Conservation (phyloP, 768 basidiomycete species). For the Terana coerulea region DNA sequence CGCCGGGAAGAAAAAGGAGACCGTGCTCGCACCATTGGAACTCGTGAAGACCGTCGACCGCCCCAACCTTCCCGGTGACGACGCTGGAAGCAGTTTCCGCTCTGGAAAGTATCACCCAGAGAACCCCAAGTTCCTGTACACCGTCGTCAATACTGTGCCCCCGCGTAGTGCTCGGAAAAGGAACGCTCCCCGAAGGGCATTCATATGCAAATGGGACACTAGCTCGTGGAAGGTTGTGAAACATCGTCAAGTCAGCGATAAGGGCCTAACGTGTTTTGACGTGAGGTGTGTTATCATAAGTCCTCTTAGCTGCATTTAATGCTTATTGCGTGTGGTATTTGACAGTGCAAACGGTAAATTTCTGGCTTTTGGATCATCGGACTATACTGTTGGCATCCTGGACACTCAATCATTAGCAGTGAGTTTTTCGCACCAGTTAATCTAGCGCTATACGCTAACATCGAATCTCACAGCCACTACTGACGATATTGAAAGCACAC, state of each 20-base stretch:
- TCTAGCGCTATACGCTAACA: neutral
- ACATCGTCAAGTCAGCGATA: slow-evolving; percentile 69
- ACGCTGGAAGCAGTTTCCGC: slow-evolving; percentile 57
- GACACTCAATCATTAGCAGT: slow-evolving; percentile 79
- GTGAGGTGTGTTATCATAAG: slow-evolving; percentile 84
- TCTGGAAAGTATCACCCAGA: slow-evolving; percentile 60
- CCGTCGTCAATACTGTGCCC: slow-evolving; percentile 66
- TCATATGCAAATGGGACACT: slow-evolving; percentile 71
- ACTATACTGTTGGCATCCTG: slow-evolving; percentile 78
- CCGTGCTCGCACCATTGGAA: slow-evolving; percentile 30
- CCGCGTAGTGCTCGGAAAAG: slow-evolving; percentile 57
- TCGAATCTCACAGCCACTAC: slow-evolving; percentile 55
- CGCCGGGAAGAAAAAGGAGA: slow-evolving; percentile 39
- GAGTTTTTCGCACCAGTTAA: slow-evolving; percentile 25
- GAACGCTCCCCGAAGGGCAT: slow-evolving; percentile 53
- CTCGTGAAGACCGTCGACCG: slow-evolving; percentile 50
- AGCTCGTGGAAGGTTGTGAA: slow-evolving; percentile 63
- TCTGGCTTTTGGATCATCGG: slow-evolving; percentile 84
- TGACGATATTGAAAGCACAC: slow-evolving; percentile 89
- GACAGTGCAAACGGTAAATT: slow-evolving; percentile 74
- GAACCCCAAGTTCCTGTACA: slow-evolving; percentile 53
- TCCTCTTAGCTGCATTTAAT: neutral
- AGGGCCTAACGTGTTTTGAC: slow-evolving; percentile 84
- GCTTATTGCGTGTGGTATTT: too few species aligned
- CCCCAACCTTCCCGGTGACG: slow-evolving; percentile 44